Evolutionary conservation across 1,139 yeast genomes (phyloP).

Genomic region (Yamadazyma sp.): DNA sequence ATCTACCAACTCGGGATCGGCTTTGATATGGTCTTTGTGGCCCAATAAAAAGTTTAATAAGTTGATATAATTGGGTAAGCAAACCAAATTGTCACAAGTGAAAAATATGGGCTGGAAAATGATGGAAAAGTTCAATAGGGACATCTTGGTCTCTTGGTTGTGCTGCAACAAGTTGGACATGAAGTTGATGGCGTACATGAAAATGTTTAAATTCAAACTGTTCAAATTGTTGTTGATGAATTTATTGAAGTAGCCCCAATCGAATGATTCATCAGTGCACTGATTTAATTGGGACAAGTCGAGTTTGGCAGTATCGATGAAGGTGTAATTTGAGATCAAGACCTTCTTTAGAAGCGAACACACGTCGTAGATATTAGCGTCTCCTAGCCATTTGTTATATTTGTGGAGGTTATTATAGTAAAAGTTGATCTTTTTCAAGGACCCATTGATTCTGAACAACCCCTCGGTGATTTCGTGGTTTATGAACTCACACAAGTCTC

Average conservation of each 20-base stretch:
- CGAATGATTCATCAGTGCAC: conserved; percentile 8
- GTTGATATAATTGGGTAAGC: conserved; percentile 16
- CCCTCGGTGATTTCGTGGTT: conserved; percentile 24
- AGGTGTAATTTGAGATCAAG: conserved; percentile 15
- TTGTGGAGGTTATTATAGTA: conserved; percentile 15
- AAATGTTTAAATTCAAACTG: conserved; percentile 10
- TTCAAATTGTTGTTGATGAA: conserved; percentile 11
- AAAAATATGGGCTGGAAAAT: conserved; percentile 20
- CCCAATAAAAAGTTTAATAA: conserved; percentile 12
- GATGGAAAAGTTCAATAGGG: conserved; percentile 17
- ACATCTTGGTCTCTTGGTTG: conserved; percentile 16
- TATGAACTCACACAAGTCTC: conserved; percentile 21
- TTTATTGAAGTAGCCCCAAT: conserved; percentile 14
- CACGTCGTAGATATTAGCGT: conserved; percentile 19
- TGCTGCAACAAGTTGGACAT: conserved; percentile 10
- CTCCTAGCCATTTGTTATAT: conserved; percentile 15
- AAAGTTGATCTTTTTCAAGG: conserved; percentile 22
- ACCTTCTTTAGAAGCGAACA: conserved; percentile 22
- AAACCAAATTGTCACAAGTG: conserved; percentile 14
- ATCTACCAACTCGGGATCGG: conserved; percentile 7
- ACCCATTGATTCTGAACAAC: conserved; percentile 29
- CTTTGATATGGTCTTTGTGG: conserved; percentile 4
- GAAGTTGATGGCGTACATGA: conserved; percentile 14
- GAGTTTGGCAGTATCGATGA: conserved; percentile 10
- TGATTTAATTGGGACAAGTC: conserved; percentile 7